Conservation (phyloP, 2,329 filamentous ascomycete species). For the Microsporum audouinii region DNA sequence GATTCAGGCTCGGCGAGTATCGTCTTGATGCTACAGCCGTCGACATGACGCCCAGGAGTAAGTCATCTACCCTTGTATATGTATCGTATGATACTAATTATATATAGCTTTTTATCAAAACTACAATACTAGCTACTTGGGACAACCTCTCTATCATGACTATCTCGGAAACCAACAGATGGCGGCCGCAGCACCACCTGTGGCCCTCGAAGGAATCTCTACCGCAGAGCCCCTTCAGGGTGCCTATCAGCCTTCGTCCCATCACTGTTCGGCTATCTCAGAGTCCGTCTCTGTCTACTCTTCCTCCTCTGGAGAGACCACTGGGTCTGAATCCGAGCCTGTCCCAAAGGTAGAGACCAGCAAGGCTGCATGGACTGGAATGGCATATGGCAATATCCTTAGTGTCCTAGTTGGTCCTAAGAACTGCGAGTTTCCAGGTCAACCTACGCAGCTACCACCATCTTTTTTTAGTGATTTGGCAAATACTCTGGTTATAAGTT, state of each 20-base stretch:
- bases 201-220: background rate
- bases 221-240: background rate
- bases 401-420: background rate
- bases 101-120: background rate
- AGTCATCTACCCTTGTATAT: background rate
- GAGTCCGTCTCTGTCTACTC: background rate
- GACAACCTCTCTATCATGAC: background rate
- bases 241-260: background rate
- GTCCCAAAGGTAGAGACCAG: too few relatives aligned
- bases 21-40: background rate
- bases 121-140: background rate
- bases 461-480: constrained; percentile 21
- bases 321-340: background rate
- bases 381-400: background rate
- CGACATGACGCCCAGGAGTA: background rate
- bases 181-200: background rate
- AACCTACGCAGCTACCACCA: constrained; percentile 9
- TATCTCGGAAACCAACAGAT: background rate
- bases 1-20: background rate
- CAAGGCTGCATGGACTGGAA: background rate
- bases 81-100: background rate
- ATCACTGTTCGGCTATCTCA: background rate
- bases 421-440: background rate
- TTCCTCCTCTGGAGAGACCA: background rate
- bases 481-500: constrained; percentile 14